Base-by-base conservation (phyloP, 176 grass and related monocot genomes). In the Oryza meridionalis region DNA sequence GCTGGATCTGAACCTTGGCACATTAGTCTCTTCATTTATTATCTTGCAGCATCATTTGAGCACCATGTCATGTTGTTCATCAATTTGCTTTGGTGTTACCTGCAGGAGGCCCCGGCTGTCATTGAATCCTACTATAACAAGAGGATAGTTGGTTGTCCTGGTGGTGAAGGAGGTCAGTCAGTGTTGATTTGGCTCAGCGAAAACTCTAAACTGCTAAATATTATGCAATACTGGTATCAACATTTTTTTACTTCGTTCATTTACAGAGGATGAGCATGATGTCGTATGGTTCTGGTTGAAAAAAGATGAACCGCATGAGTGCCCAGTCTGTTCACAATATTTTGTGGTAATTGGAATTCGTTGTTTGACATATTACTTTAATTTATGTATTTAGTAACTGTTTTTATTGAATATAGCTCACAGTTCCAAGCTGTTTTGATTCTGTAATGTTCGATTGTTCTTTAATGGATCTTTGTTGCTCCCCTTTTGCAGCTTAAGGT, bases 261-360 rank as follows among this genome's bases (percentile, higher is more conserved):
- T 29, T 90, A 69, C 81, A 99, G 96, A 99, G 91, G 96, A 99
- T 89, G 93, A 99, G 65, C 96, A 99, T 90, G 96, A 99, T 82
- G 88, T 99, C 29, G 78, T 96, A 64, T 99, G 96, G 96, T 99
- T 99, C 73, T 99, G 96, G 96, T 87, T 99, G 88, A 89, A 99
- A 82, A 99, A 99, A 80, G 93, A 92, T 61, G 91, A 99, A 29
- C 93, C 93, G 2, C 96, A 96, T 86, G 93, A 94, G 67, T 99
- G 96, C 67, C 93, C 91, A 49, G 84, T 99, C 27, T 99, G 97
- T 88, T 96, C 96, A 8, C 96, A 99, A 71, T 96, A 96, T 72
- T 99, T 96, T 86, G 85, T 72, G 93, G 91, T 96, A 99, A 88
- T 79, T 90, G 26, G 67, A 76, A n/a, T 35, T 63, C 6, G 2